Percentiles rank a stretch among this genome's conserved stretches.
Evolutionary conservation across 495 filamentous ascomycete genomes (phyloP).

Genomic region (Staphylotrichum tortipilum): DNA sequence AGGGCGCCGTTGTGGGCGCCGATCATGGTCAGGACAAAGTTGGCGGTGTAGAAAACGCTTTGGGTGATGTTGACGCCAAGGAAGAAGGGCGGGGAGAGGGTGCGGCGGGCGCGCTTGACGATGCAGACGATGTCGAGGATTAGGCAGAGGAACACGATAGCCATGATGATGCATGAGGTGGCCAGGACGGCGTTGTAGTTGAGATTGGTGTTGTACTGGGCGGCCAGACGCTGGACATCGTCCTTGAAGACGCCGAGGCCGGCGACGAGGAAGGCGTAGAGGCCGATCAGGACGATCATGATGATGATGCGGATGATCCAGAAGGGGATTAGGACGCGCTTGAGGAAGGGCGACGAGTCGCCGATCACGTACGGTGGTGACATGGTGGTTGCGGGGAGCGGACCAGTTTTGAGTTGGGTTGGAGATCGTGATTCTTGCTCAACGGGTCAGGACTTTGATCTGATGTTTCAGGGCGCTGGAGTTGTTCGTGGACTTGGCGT

Average conservation of each 20-base stretch:
- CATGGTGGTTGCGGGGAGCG: conserved; percentile 7
- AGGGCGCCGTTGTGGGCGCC: conserved; percentile 2
- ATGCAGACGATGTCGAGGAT: conserved; percentile 27
- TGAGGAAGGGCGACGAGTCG: conserved; percentile 32
- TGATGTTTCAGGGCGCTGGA: no score
- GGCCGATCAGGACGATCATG: conserved; percentile 18
- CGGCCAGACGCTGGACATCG: background rate
- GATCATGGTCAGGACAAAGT: conserved; percentile 18
- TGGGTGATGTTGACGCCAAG: conserved; percentile 23
- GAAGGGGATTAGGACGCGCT: conserved; percentile 67
- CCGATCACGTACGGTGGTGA: conserved; percentile 15
- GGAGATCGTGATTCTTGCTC: no score
- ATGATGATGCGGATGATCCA: conserved; percentile 71
- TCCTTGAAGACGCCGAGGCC: conserved; percentile 11
- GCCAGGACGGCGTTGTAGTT: conserved; percentile 9
- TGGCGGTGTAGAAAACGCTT: conserved; percentile 13
- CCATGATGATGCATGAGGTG: conserved; percentile 13
- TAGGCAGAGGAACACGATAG: conserved; percentile 16
- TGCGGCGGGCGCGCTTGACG: conserved; percentile 23
- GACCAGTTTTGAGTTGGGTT: background rate
- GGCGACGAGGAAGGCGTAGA: conserved; percentile 17
- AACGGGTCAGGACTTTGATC: no score
- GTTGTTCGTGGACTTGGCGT: no score
- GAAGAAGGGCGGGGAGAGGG: conserved; percentile 24
- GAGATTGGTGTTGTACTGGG: conserved; percentile 12